Evolutionary conservation across 2,329 filamentous ascomycete species (phyloP).

Genomic region (Aspergillus quadricinctus): DNA sequence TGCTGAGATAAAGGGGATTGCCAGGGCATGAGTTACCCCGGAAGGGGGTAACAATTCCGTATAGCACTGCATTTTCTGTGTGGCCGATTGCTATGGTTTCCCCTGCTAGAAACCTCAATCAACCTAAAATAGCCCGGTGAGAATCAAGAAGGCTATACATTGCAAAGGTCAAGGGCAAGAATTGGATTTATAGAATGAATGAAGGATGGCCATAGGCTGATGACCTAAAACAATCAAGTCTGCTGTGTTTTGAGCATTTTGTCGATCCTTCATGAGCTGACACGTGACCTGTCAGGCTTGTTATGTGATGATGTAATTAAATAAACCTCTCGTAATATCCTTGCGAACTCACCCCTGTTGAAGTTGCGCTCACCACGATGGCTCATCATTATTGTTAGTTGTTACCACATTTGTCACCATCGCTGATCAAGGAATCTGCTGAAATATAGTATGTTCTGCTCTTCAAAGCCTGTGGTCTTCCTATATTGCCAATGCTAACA

Average conservation of each 20-base stretch:
- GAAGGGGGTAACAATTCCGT: constrained; percentile 92
- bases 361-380: not conserved
- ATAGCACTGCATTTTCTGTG: constrained; percentile 80
- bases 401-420: not conserved
- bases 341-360: too few relatives aligned
- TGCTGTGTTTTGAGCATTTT: not conserved
- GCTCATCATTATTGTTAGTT: not conserved
- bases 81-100: not conserved
- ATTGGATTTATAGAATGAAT: not conserved
- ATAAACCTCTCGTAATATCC: not conserved
- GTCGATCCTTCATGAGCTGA: not conserved
- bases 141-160: not conserved
- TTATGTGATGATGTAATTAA: constrained; percentile 17
- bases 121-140: constrained; percentile 5
- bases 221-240: not conserved
- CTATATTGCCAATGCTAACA: not conserved
- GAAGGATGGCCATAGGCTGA: not conserved
- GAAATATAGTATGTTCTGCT: not conserved
- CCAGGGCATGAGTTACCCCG: constrained; percentile 84
- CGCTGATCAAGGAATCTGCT: not conserved
- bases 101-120: not conserved
- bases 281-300: not conserved
- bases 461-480: not conserved
- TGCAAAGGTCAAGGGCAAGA: not conserved
- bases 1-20: constrained; percentile 70